phyloP scores from a whole-genome alignment of 192 early-diverging fungal species.

The Rhizophagus clarus region DNA sequence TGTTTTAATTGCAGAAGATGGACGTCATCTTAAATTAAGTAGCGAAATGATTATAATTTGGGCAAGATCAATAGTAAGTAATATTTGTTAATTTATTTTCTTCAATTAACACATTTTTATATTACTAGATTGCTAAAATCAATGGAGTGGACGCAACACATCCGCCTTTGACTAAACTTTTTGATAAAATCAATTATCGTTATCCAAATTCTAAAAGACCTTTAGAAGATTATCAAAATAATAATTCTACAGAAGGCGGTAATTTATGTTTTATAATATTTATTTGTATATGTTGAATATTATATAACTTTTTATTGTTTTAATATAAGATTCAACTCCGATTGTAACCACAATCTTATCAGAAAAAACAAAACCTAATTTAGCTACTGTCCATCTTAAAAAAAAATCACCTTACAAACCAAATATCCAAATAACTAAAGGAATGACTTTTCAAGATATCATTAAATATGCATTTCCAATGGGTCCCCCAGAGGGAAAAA shows the following conservation, averaged over 20 bases:
- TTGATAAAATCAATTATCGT: not conserved
- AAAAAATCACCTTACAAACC: conserved; percentile 15
- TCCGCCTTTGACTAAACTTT: not conserved
- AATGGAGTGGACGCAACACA: not conserved
- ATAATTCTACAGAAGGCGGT: not conserved
- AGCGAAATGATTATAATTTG: not conserved
- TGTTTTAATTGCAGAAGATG: not conserved
- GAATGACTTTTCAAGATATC: conserved; percentile 15
- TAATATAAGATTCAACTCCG: not conserved
- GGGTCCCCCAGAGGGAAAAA: conserved; percentile 1
- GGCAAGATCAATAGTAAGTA: not conserved
- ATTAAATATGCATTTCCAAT: conserved; percentile 2
- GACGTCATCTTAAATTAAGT: not conserved
- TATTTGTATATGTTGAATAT: not conserved
- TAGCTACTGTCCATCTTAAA: conserved; percentile 7
- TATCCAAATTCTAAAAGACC: not conserved
- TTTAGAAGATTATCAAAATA: not conserved
- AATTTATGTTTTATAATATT: not conserved
- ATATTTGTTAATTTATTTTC: not conserved
- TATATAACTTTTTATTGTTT: not conserved
- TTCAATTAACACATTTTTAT: not conserved
- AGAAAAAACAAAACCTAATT: conserved; percentile 26
- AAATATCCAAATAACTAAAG: conserved; percentile 6
- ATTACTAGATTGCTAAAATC: not conserved
- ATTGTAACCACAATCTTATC: conserved; percentile 20